Evolutionary conservation across 148 eudicot species (phyloP), one percentile per base, ranked within the genome.

Genomic region (Camellia lanceoleosa): DNA sequence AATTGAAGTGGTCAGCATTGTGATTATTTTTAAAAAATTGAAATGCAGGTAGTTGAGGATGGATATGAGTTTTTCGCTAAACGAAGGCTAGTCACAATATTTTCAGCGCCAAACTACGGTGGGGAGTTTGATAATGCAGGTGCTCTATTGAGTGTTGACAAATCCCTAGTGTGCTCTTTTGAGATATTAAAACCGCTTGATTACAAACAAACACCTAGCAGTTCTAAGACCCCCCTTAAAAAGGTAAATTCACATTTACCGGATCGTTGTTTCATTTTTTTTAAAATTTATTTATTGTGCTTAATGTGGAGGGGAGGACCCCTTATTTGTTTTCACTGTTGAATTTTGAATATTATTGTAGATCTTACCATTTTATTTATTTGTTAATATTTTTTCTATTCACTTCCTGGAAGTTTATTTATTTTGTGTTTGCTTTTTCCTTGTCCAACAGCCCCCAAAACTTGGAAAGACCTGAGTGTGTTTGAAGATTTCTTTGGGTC

Each of bases 91-190:
- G 98, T 94, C 38, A 94, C 98, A 1, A 89, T 94, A 85, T 94
- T 94, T 82, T 94, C 98, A 46, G 98, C 98, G 73, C 98, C 98
- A 23, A 94, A 94, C 77, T 94, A 94, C 70, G 98, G 98, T 20
- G 98, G 98, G 20, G 98, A 94, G 73, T 94, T 94, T 71, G 98
- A 94, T 83, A 94, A 94, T 78, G 98, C 91, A 55, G 98, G 98
- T 69, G 98, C 98, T 38, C 89, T 94, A 23, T 83, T 94, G 82
- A 94, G 97, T 68, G 97, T 94, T 79, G 95, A 92, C 61, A 85
- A 89, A 79, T 71, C 87, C 61, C 84, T 94, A 13, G 85, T 91
- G 58, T 94, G 98, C 83, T 92, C 98, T 38, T 94, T 94, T 41
- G 93, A 91, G 87, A 94, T 94, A 73, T 54, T 94, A 75, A 94